These are phyloP conservation scores for Aquilaria agallochum DNA, from an alignment of 441 rosid genomes.

Conservation along the genomic window DNA sequence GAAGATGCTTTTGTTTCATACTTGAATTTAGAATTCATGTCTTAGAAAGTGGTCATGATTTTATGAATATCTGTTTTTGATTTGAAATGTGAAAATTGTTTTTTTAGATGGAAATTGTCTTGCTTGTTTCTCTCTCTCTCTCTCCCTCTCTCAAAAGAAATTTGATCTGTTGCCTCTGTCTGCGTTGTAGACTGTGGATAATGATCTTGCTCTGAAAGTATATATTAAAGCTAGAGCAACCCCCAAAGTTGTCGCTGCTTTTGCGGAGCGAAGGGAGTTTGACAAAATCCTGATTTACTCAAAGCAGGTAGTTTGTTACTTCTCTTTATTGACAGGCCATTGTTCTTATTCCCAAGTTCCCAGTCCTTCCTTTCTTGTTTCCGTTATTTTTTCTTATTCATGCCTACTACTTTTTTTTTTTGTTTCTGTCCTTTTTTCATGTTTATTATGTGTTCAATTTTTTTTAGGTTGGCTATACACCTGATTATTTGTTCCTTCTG, in stretches of 20 bases:
- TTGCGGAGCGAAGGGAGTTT: slow-evolving; percentile 99
- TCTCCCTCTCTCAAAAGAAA: too few species aligned
- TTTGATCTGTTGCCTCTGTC: slow-evolving; percentile 10
- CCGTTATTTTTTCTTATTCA: not conserved
- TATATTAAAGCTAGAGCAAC: slow-evolving; percentile 99
- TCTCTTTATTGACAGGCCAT: slow-evolving; percentile 4
- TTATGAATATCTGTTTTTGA: not conserved
- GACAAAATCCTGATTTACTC: slow-evolving; percentile 98
- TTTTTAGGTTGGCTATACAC: slow-evolving; percentile 95
- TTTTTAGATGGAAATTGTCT: not conserved
- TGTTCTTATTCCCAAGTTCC: slow-evolving; percentile 4
- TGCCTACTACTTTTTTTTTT: not conserved
- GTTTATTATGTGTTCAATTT: not conserved
- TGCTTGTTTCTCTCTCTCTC: too few species aligned
- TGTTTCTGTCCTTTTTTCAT: not conserved
- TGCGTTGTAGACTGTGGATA: slow-evolving; percentile 89
- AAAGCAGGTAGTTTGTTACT: slow-evolving; percentile 68
- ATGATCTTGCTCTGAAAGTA: slow-evolving; percentile 97
- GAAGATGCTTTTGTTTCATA: too few species aligned
- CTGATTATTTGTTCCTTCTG: slow-evolving; percentile 97
- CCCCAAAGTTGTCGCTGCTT: slow-evolving; percentile 99
- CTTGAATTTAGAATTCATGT: too few species aligned
- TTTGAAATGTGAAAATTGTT: not conserved
- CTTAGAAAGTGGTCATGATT: too few species aligned
- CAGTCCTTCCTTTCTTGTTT: slow-evolving; percentile 5